phyloP scores from a whole-genome alignment of 2,329 filamentous ascomycete species.

The Trichoderma polysporum region DNA sequence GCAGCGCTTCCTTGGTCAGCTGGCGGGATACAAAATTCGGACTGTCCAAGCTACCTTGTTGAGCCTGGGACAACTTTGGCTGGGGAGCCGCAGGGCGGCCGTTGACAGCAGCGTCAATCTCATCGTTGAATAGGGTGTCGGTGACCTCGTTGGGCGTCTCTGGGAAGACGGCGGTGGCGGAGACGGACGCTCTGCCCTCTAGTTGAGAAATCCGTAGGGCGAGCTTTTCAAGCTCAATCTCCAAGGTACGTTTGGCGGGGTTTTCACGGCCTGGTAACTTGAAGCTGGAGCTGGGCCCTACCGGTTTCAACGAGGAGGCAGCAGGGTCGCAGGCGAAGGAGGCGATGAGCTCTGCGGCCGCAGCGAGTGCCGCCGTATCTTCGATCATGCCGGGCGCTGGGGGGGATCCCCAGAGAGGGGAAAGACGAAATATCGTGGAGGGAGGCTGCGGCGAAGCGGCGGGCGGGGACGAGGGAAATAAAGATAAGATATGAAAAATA shows the following conservation, averaged over 20 bases:
- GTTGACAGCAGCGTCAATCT: conserved; percentile 46
- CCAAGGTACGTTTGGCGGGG: conserved; percentile 73
- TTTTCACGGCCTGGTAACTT: conserved; percentile 75
- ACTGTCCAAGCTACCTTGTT: conserved; percentile 42
- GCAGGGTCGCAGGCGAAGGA: conserved; percentile 49
- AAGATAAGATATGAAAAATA: background rate
- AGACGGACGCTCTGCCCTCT: conserved; percentile 70
- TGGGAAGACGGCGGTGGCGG: conserved; percentile 62
- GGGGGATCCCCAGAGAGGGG: conserved; percentile 7
- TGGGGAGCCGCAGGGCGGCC: conserved; percentile 38
- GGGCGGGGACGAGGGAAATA: background rate
- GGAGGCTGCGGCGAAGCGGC: conserved; percentile 5
- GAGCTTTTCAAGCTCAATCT: conserved; percentile 79
- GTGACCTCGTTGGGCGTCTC: conserved; percentile 78
- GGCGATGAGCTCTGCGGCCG: conserved; percentile 54
- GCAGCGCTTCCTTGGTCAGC: conserved; percentile 78
- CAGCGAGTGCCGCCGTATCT: conserved; percentile 55
- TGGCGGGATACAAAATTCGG: conserved; percentile 43
- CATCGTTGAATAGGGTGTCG: conserved; percentile 63
- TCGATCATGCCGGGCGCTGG: conserved; percentile 42
- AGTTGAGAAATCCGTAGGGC: conserved; percentile 76
- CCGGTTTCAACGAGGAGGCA: conserved; percentile 39
- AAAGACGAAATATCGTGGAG: conserved; percentile 17
- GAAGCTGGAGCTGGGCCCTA: conserved; percentile 52
- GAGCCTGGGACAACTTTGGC: conserved; percentile 48